Base-by-base conservation (phyloP, 2,329 filamentous ascomycete species). In the Penicillium sp. region DNA sequence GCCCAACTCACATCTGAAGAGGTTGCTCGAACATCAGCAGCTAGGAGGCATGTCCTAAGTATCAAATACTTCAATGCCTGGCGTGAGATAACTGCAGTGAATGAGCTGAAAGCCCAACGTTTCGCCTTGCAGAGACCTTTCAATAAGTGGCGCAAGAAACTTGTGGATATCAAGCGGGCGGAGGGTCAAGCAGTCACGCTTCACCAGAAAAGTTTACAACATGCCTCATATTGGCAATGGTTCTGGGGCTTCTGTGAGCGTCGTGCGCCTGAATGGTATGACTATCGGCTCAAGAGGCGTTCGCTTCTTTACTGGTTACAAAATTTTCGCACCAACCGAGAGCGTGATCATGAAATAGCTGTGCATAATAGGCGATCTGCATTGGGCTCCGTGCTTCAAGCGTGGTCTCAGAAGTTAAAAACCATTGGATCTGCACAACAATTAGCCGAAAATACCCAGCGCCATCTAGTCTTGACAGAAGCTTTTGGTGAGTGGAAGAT, bases 1-100 rank as follows among this genome's bases (percentile, higher is more conserved):
- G 82, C 83, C 11, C 81, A 82, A 52, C 78, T 82, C 49, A 82
- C 89, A 11, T 81, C 80, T 6, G 85, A 89, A 14, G 84, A 90
- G 65, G 77, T 85, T 15, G 81, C 85, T 58, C 82, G 84, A 40
- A 90, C 89, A 4, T 84, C 82, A 4, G 79, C 85, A 41, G 90
- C 89, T 20, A 82, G 88, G 58, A 80, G 85, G 58, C 88, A 90
- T 68, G 85, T 92, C 56, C 75, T 94, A 51, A 81, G 87, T 53
- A 84, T 83, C 12, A 83, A 84, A 53, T 87, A 86, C 57, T 90
- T 90, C 70, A 83, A 83, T 55, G 84, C 84, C 7, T 91, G 88
- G 88, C 80, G 82, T 25, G 80, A 85, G 55, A 84, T 89, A 52
- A 87, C 86, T 0, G 78, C 79, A 1, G 79, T 84, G 48, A 86